Evolutionary conservation across 805 yeast genomes (phyloP).

Genomic region (Candida hungchunana): DNA sequence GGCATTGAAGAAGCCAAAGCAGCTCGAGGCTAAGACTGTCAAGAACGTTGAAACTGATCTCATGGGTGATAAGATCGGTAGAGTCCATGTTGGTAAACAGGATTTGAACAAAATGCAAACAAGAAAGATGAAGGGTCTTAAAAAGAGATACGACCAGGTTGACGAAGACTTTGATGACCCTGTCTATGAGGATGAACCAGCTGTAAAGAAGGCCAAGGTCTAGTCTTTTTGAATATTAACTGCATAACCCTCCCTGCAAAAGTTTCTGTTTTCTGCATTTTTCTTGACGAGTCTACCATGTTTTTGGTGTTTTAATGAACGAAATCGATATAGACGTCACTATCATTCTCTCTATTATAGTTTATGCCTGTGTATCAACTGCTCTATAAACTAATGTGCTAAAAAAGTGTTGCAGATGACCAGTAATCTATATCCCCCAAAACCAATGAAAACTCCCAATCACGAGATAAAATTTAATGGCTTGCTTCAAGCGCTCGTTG

Average conservation of each 20-base stretch:
- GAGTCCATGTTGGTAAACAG: slow-evolving; percentile 94
- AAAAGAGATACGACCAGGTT: slow-evolving; percentile 75
- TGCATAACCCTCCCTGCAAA: too few relatives aligned
- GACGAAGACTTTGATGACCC: slow-evolving; percentile 47
- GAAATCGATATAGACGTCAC: too few relatives aligned
- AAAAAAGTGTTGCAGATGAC: too few relatives aligned
- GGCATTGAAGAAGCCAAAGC: slow-evolving; percentile 76
- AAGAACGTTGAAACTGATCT: slow-evolving; percentile 85
- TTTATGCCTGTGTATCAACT: background rate
- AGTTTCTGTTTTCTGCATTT: slow-evolving; percentile 1
- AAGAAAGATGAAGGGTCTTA: slow-evolving; percentile 97
- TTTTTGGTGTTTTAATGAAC: background rate
- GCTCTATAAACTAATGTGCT: too few relatives aligned
- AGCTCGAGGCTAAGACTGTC: slow-evolving; percentile 73
- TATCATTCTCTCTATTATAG: background rate
- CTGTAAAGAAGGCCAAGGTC: slow-evolving; percentile 27
- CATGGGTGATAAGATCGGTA: slow-evolving; percentile 96
- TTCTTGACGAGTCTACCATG: background rate
- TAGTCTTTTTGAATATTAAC: slow-evolving; percentile 1
- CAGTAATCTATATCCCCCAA: too few relatives aligned
- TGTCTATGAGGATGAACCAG: slow-evolving; percentile 40
- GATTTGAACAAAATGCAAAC: slow-evolving; percentile 89
- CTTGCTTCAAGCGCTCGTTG: too few relatives aligned
- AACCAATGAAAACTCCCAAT: too few relatives aligned
- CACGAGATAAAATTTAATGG: too few relatives aligned